phyloP scores from a whole-genome alignment of 176 grass and related monocot genomes.

The Poa annua region DNA sequence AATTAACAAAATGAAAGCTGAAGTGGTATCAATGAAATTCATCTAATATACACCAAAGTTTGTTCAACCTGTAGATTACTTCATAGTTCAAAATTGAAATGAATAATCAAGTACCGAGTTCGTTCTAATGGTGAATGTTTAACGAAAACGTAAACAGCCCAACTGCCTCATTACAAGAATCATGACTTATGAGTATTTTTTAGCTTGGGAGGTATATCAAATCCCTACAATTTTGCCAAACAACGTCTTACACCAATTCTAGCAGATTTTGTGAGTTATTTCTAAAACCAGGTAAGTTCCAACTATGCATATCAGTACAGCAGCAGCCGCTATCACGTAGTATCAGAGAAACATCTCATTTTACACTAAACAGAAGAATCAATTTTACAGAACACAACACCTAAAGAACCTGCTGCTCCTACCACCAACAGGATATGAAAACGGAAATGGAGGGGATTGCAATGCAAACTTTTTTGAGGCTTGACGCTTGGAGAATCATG shows the following conservation, averaged over 20 bases:
- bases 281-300: neutral
- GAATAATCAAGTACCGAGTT: neutral
- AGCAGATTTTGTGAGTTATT: neutral
- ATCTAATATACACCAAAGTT: neutral
- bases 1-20: too few relatives aligned
- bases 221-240: neutral
- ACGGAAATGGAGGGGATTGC: neutral
- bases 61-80: neutral
- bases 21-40: neutral
- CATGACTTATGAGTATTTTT: neutral
- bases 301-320: slow-evolving; percentile 1
- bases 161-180: neutral
- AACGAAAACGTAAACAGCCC: neutral
- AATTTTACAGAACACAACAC: neutral
- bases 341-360: neutral
- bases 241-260: neutral
- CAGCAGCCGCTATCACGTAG: neutral
- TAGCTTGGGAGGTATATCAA: neutral
- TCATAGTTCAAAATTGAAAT: neutral
- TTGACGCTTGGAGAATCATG: neutral
- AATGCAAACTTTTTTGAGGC: neutral
- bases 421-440: neutral
- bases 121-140: neutral
- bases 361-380: neutral
- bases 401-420: neutral